Evolutionary conservation across 768 basidiomycete species (phyloP).

Genomic region (Panellus pusillus): DNA sequence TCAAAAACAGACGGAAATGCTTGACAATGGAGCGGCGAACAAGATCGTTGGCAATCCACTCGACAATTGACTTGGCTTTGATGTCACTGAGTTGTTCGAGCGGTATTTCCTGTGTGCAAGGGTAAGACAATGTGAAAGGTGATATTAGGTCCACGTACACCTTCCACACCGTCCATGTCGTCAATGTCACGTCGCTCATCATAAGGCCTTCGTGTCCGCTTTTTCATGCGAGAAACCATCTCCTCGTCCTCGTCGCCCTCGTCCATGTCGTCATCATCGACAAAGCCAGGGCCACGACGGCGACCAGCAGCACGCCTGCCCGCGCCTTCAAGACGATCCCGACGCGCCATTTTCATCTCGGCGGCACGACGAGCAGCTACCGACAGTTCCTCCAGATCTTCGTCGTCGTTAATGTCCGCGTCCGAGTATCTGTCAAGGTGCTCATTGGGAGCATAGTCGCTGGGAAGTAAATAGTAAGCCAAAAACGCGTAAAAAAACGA

Average conservation of each 20-base stretch:
- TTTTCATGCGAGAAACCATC: constrained; percentile 70
- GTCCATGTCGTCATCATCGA: constrained; percentile 75
- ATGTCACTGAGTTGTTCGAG: constrained; percentile 96
- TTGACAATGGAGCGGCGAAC: constrained; percentile 88
- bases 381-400: constrained; percentile 67
- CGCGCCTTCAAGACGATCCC: constrained; percentile 73
- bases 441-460: constrained; percentile 86
- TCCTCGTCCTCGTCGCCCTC: constrained; percentile 48
- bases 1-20: constrained; percentile 93
- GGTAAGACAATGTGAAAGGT: constrained; percentile 18
- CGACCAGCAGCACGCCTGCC: constrained; percentile 77
- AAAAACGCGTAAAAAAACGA: constrained; percentile 11
- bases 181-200: constrained; percentile 91
- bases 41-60: constrained; percentile 94
- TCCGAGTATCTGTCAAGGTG: constrained; percentile 86
- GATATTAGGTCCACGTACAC: constrained; percentile 50
- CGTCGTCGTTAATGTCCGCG: constrained; percentile 82
- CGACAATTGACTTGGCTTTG: constrained; percentile 94
- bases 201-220: constrained; percentile 85
- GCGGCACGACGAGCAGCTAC: constrained; percentile 73
- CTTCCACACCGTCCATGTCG: constrained; percentile 87
- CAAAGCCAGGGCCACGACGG: constrained; percentile 82
- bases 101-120: constrained; percentile 73
- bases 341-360: constrained; percentile 83
- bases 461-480: constrained; percentile 28